Base-by-base conservation (phyloP, 345 rosid species). In the Eucalyptus guilfoylei region DNA sequence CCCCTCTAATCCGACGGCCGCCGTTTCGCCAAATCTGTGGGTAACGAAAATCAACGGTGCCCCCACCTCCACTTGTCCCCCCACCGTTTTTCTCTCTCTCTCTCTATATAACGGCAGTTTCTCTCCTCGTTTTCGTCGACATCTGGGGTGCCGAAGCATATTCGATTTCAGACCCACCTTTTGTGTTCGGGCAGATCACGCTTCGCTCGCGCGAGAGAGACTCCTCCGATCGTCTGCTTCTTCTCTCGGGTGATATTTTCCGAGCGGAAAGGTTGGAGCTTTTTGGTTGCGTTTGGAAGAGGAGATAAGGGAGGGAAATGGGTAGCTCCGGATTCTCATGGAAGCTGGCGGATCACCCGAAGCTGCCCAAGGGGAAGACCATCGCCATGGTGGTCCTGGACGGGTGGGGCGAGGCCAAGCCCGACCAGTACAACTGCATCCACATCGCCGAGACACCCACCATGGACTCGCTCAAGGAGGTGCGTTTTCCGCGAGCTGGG, bases 401-500 rank as follows among this genome's bases (percentile, higher is more conserved):
- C 92, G 99, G 99, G 1, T 98, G 99, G 99, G 99, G 98, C 14
- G 99, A 98, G 94, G 93, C 94, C 87, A 95, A 91, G 80, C 96
- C 98, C 49, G 98, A 98, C 93, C 91, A 93, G 86, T 98, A 92
- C 87, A 98, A 98, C 89, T 97, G 99, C 72, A 98, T 98, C 94
- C 98, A 98, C 88, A 92, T 93, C 80, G 99, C 99, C 45, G 94
- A 96, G 4, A 98, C 99, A 37, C 99, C 97, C 14, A 90, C 96
- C 94, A 98, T 97, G 98, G 98, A 98, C 89, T 95, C 98, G 89
- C 95, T 98, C 89, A 98, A 97, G 91, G 49, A 92, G 83, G 83
- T 76, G 83, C 47, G 47, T 40, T 76, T 76, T n/a, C 26, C 58
- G 16, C 47, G 83, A 24, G 83, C 30, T 19, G 14, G 83, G 83